Base-by-base conservation (phyloP, 164 flowering plant genomes). In the Vitis labrusca region DNA sequence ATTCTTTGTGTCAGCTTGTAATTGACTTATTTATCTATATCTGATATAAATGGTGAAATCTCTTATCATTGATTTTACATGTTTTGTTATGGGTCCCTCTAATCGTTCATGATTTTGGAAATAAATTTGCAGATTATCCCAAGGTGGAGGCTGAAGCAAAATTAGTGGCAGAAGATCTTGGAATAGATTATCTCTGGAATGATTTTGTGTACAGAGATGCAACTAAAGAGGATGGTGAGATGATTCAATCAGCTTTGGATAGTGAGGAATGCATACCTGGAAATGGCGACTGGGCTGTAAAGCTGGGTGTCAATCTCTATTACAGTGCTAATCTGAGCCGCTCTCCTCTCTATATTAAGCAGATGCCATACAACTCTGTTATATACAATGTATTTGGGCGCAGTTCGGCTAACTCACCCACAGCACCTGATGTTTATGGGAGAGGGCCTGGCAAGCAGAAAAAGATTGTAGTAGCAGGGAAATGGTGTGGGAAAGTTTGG, bases 401-500 rank as follows among this genome's bases (percentile, higher is more conserved):
- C 49, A 76, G 70, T 71, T 80, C 84, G 1, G 75, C 65, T 12
- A 77, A 68, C 73, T 80, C 81, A 17, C 82, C 88, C 5, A 16
- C 73, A 50, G 76, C 81, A 66, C 68, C 66, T 1, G 71, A 81
- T 66, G 71, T 69, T 59, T 59, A 50, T 59, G 79, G 81, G 59
- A 88, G 74, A 75, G 81, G 82, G 66, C 37, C 74, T 15, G 73
- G 81, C 65, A 88, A 73, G 73, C 94, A 85, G 82, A 95, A 77
- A 84, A 95, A 84, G 67, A 69, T 80, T 14, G 78, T 84, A 60
- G 87, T 92, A 56, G 99, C 89, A 12, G 99, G 99, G 19, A 95
- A 87, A 82, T 95, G 99, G 99, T 95, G 99, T 67, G 99, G 99
- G n/a, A 93, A 86, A 78, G 92, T 95, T 61, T 95, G 99, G 99